Evolutionary conservation across 2,329 filamentous ascomycete genomes (phyloP), one percentile per base, ranked within the genome.

Genomic region (Fusarium vanettenii): DNA sequence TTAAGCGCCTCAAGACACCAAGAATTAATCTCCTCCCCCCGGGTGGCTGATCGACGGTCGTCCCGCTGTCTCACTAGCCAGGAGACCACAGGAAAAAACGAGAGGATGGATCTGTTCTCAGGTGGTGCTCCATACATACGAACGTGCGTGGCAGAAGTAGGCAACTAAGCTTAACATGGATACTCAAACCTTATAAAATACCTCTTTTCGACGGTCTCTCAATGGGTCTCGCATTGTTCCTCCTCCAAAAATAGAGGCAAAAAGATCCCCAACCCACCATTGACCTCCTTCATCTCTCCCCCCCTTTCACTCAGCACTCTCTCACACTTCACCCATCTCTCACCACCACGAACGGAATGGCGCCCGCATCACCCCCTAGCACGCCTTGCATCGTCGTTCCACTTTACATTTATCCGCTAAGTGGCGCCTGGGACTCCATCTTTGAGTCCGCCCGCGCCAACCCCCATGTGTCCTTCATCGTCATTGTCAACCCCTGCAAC

Each of bases 331-430:
- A n/a, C 27, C 10, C 39, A 48, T 35, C 59, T n/a, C 27, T 33
- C 31, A 60, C 13, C 33, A 60, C n/a, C 55, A 35, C 33, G 16
- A 16, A 35, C 55, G 16, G 20, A 35, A 60, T 22, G 60, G 41
- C 56, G 48, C 48, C 48, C 25, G 18, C 48, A 29, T n/a, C 27
- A 20, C 48, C 48, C 27, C 48, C 48, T 52, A 20, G 48, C 48
- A 55, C 67, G 39, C 66, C 69, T 52, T 31, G 61, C 29, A 56
- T 72, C 37, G 45, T 72, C 50, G 45, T 72, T n/a, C 69, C 69
- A 18, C 69, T 72, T 31, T 72, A 72, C 62, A 72, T 72, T 41
- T 72, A 72, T 62, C 69, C 69, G 31, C 67, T 69, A 8, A 52
- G 61, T 16, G 45, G 59, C 18, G 69, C 69, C 31, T 72, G 69